Conservation (phyloP, 2,329 filamentous ascomycete genomes). For the Colletotrichum melonis region DNA sequence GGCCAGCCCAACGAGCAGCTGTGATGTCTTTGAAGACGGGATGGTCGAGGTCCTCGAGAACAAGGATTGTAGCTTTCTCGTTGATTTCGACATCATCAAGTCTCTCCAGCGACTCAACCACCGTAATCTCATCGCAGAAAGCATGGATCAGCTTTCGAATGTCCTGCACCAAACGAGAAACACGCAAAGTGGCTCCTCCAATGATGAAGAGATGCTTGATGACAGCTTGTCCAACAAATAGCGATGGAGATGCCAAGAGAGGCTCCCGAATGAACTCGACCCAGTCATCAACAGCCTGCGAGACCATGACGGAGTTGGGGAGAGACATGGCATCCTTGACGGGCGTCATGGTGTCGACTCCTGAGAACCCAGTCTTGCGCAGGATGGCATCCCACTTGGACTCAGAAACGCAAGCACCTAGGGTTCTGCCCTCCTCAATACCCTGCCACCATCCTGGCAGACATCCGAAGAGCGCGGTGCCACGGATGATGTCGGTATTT, state of each 20-base stretch:
- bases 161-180: not conserved
- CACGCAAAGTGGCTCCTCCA: not conserved
- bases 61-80: not conserved
- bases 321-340: not conserved
- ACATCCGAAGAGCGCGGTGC: conserved; percentile 38
- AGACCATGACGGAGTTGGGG: conserved; percentile 10
- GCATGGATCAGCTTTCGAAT: not conserved
- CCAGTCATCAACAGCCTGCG: conserved; percentile 2
- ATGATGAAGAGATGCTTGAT: conserved; percentile 15
- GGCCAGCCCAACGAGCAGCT: conserved; percentile 38
- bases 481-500: not conserved
- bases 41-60: conserved; percentile 27
- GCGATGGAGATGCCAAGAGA: not conserved
- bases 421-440: not conserved
- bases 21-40: conserved; percentile 47
- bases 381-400: conserved; percentile 16
- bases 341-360: conserved; percentile 24
- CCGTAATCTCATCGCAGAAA: not conserved
- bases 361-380: conserved; percentile 27
- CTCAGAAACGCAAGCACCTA: not conserved
- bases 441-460: conserved; percentile 44
- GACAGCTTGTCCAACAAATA: not conserved
- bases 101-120: not conserved
- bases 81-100: not conserved
- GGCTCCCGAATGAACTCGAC: not conserved